phyloP scores from a whole-genome alignment of 2,329 filamentous ascomycete species.

The Macrophomina pseudophaseolina region DNA sequence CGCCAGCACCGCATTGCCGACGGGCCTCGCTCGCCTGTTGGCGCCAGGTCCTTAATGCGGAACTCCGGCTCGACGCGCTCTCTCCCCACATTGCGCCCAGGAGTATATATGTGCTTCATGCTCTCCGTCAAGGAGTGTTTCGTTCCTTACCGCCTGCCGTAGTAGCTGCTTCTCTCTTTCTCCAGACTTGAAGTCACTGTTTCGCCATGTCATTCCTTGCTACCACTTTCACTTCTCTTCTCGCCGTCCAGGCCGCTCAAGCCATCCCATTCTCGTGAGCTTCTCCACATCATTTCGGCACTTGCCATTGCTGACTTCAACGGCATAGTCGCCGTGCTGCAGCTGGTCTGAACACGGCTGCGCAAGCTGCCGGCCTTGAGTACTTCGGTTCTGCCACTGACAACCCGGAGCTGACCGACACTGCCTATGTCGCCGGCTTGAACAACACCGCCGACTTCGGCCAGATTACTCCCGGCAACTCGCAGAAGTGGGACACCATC shows the following conservation, averaged over 20 bases:
- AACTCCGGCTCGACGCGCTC: slow-evolving; percentile 14
- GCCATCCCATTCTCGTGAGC: slow-evolving; percentile 28
- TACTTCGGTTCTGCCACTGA: slow-evolving; percentile 38
- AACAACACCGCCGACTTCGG: slow-evolving; percentile 36
- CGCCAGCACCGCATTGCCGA: slow-evolving; percentile 16
- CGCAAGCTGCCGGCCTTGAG: slow-evolving; percentile 33
- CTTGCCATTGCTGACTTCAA: not conserved
- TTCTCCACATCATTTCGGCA: not conserved
- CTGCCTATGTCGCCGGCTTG: slow-evolving; percentile 30
- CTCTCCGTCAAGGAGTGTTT: not conserved
- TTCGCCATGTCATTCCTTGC: slow-evolving; percentile 26
- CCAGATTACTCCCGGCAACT: slow-evolving; percentile 35
- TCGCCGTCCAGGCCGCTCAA: slow-evolving; percentile 30
- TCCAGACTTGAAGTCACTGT: slow-evolving; percentile 12
- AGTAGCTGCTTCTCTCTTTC: slow-evolving; percentile 9
- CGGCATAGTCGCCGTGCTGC: slow-evolving; percentile 26
- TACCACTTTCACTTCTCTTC: slow-evolving; percentile 29
- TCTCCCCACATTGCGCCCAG: slow-evolving; percentile 2
- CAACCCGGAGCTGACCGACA: slow-evolving; percentile 33
- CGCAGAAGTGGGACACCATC: slow-evolving; percentile 44
- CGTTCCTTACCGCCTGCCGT: slow-evolving; percentile 3
- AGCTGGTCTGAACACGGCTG: slow-evolving; percentile 35
- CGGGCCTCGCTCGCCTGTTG: slow-evolving; percentile 15
- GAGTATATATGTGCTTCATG: slow-evolving; percentile 20
- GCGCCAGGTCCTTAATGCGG: slow-evolving; percentile 7